These are phyloP conservation scores for Simplicillium aogashimaense DNA, from an alignment of 2,329 filamentous ascomycete genomes.

Conservation along the genomic window DNA sequence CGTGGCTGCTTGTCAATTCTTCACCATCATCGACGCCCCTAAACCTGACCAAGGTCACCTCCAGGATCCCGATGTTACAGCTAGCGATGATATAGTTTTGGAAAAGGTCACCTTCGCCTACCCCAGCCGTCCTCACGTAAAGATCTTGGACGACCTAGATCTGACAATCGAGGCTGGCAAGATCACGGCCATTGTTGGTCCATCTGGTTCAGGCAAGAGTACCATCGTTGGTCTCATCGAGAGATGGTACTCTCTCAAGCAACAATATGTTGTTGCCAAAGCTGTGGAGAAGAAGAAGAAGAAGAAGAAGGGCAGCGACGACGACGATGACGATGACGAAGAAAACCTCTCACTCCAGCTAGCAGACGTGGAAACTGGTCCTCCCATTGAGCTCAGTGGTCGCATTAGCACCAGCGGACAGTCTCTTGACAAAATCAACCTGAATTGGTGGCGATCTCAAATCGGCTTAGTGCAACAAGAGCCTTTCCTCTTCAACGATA, in stretches of 20 bases:
- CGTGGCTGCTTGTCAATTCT: constrained; percentile 48
- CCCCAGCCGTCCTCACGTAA: constrained; percentile 53
- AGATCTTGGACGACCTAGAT: constrained; percentile 50
- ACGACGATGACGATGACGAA: constrained; percentile 16
- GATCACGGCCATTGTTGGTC: constrained; percentile 64
- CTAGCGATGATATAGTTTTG: constrained; percentile 35
- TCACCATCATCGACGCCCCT: constrained; percentile 42
- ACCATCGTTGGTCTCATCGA: constrained; percentile 64
- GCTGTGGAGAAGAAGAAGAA: constrained; percentile 24
- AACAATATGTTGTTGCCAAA: constrained; percentile 37
- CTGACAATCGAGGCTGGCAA: constrained; percentile 53
- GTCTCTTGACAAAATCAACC: constrained; percentile 44
- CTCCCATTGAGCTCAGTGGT: constrained; percentile 32
- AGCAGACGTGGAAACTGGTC: constrained; percentile 17
- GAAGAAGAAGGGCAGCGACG: constrained; percentile 16
- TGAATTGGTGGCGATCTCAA: constrained; percentile 53
- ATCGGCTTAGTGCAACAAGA: constrained; percentile 62
- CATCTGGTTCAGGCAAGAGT: constrained; percentile 64
- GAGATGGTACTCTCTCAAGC: constrained; percentile 57
- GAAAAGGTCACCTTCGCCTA: constrained; percentile 63
- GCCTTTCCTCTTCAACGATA: constrained; percentile 57
- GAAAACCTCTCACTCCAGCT: constrained; percentile 17
- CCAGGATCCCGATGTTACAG: constrained; percentile 24
- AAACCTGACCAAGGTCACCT: constrained; percentile 23
- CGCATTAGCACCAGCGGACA: constrained; percentile 42